Base-by-base conservation (phyloP, 768 basidiomycete species). In the Mycena venus region DNA sequence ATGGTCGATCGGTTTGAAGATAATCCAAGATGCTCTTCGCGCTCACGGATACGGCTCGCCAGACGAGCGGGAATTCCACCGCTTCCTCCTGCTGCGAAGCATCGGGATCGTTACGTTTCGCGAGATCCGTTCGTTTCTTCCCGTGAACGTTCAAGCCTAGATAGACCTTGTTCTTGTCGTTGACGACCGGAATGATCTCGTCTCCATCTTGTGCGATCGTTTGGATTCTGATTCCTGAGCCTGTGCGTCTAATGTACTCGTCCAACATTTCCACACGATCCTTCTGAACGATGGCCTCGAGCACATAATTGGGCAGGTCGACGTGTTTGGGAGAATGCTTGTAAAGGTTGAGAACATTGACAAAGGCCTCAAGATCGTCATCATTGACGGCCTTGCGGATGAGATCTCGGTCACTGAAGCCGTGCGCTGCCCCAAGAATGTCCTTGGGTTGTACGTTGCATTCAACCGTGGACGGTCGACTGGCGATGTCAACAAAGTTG, bases 121-220 rank as follows among this genome's bases (percentile, higher is more conserved):
- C 88, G 11, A 91, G 83, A 75, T 91, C 90, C 19, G 84, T 83
- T 4, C 90, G 84, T 77, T 92, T 92, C 83, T 90, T 91, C n/a
- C 91, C 91, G 70, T 91, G 90, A 25, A 92, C 89, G 67, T 88
- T 88, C 49, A 93, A 83, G 0, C 92, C 91, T 21, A 91, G 88
- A 75, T 92, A 93, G 0, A 88, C 56, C 77, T 81, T 85, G 77
- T 87, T 85, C 66, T 80, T 74, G 74, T 87, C 86, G 74, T 86
- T 85, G 47, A 79, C 73, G 12, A 79, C 76, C 12, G 72, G 71
- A 29, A 80, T 78, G 15, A 76, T 68, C 23, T 82, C 80, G 9
- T 81, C 78, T 12, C 80, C 81, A 2, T 79, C 79, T 21, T 62
- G 56, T n/a, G 79, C 75, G 23, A 78, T 79, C 0, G 68, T 73